Percentiles rank a stretch among this genome's conserved stretches.
These are phyloP conservation scores for Penicillium atrosanguineum DNA, from an alignment of 495 filamentous ascomycete genomes.

Conservation along the genomic window DNA sequence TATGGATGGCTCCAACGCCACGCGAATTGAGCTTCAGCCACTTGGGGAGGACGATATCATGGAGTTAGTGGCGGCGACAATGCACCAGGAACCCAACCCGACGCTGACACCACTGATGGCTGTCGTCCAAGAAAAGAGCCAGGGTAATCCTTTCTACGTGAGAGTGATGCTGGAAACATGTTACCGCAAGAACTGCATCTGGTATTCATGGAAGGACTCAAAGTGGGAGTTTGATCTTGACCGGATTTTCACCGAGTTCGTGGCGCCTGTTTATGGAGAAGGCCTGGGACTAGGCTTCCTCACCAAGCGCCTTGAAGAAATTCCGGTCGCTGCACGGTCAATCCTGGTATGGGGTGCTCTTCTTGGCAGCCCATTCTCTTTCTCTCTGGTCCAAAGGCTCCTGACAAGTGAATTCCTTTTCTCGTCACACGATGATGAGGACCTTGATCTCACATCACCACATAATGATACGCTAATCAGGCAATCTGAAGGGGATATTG, in stretches of 20 bases:
- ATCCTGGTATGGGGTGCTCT: slow-evolving; percentile 86
- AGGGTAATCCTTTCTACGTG: slow-evolving; percentile 84
- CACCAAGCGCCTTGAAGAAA: slow-evolving; percentile 68
- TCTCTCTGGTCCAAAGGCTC: slow-evolving; percentile 73
- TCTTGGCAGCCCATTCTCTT: slow-evolving; percentile 75
- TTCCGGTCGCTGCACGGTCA: slow-evolving; percentile 66
- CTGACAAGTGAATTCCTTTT: slow-evolving; percentile 66
- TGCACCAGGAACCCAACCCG: slow-evolving; percentile 48
- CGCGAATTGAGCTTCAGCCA: slow-evolving; percentile 62
- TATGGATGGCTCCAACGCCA: slow-evolving; percentile 48
- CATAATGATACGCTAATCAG: slow-evolving; percentile 31
- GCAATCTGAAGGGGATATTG: slow-evolving; percentile 50
- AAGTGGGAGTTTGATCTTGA: slow-evolving; percentile 84
- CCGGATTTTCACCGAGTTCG: slow-evolving; percentile 76
- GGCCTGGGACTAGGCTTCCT: slow-evolving; percentile 80
- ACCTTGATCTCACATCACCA: slow-evolving; percentile 33
- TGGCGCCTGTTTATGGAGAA: slow-evolving; percentile 69
- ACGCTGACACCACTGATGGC: slow-evolving; percentile 50
- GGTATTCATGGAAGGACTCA: slow-evolving; percentile 78
- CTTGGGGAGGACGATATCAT: slow-evolving; percentile 73
- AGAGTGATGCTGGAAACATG: slow-evolving; percentile 87
- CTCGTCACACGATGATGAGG: slow-evolving; percentile 37
- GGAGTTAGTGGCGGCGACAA: slow-evolving; percentile 71
- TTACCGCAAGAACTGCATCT: slow-evolving; percentile 80
- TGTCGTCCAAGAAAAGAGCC: slow-evolving; percentile 77